Evolutionary conservation across 176 grass and related monocot genomes (phyloP).

Genomic region (Puccinellia tenuiflora): DNA sequence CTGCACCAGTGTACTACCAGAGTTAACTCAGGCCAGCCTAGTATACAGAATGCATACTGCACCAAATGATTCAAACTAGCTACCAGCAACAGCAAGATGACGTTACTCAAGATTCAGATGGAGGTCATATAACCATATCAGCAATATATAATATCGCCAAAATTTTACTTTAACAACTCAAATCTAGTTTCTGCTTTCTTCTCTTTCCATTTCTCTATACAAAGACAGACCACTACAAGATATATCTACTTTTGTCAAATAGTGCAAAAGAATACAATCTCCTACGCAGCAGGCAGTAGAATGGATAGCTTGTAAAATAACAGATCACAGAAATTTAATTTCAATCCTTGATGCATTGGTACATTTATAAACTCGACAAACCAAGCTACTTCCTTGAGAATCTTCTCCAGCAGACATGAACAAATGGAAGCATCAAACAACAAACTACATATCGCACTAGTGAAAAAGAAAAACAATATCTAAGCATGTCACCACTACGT

Average conservation of each 20-base stretch:
- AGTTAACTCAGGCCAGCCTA: constrained; percentile 40
- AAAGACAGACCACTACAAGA: not conserved
- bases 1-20: constrained; percentile 30
- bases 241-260: not conserved
- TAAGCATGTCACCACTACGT: not conserved
- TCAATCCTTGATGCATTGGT: not conserved
- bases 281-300: not conserved
- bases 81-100: not conserved
- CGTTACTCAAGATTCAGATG: constrained; percentile 15
- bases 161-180: not conserved
- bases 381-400: constrained; percentile 25
- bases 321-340: constrained; percentile 16
- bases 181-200: not conserved
- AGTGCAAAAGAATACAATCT: constrained; percentile 17
- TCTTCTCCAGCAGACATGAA: constrained; percentile 27
- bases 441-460: not conserved
- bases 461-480: constrained; percentile 5
- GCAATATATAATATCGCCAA: constrained; percentile 3
- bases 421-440: constrained; percentile 14
- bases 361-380: constrained; percentile 4
- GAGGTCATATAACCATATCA: not conserved
- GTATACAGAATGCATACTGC: constrained; percentile 30
- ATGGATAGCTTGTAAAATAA: constrained; percentile 1
- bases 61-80: constrained; percentile 14
- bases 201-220: constrained; percentile 3